These are phyloP conservation scores for Chytriomyces sp. DNA, from an alignment of 192 early-diverging fungal genomes.

Conservation along the genomic window DNA sequence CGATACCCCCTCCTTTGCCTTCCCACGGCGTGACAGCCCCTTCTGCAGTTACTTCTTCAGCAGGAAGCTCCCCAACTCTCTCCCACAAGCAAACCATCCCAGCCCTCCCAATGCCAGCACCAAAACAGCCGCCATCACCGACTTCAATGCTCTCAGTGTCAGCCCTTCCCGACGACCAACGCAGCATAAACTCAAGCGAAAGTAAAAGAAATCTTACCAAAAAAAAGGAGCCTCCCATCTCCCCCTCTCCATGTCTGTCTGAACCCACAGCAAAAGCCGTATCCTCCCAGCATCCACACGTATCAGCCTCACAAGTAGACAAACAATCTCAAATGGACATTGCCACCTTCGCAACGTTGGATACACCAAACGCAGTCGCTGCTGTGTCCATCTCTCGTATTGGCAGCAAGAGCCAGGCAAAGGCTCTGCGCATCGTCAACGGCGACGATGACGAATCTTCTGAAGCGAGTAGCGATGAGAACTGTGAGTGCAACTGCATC, in stretches of 20 bases:
- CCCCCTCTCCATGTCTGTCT: background rate
- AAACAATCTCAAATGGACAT: background rate
- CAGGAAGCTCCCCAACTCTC: background rate
- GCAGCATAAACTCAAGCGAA: background rate
- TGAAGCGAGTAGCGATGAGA: background rate
- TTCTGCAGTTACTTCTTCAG: background rate
- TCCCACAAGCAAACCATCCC: background rate
- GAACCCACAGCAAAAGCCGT: background rate
- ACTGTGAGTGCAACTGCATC: background rate
- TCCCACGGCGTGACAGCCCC: background rate
- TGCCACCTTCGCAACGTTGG: constrained; percentile 1
- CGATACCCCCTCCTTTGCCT: background rate
- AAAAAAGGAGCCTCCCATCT: background rate
- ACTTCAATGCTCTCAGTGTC: too few relatives aligned
- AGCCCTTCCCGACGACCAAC: background rate
- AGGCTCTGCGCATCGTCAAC: background rate
- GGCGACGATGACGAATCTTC: background rate
- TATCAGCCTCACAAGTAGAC: background rate
- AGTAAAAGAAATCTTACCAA: background rate
- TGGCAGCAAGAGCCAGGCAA: background rate
- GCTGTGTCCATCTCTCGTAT: constrained; percentile 34
- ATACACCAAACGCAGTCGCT: constrained; percentile 28
- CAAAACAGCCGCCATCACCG: background rate
- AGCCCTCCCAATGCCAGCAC: background rate
- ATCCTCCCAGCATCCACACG: background rate